Conservation (phyloP, 2,329 filamentous ascomycete species). For the Aureobasidium lini region DNA sequence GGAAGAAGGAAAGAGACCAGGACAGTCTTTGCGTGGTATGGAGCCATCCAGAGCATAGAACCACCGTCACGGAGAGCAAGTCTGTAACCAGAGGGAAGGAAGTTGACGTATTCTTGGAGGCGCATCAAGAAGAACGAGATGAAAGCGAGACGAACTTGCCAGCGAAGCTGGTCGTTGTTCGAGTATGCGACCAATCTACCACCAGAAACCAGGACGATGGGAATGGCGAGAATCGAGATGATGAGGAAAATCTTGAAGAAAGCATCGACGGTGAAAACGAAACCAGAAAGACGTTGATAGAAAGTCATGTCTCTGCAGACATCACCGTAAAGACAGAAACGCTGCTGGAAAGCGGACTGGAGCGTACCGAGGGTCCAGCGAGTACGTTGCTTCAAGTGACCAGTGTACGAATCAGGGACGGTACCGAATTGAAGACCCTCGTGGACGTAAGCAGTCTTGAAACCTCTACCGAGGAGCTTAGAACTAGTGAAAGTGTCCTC, state of each 20-base stretch:
- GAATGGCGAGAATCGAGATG: constrained; percentile 51
- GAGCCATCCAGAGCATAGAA: constrained; percentile 56
- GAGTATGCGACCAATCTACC: constrained; percentile 52
- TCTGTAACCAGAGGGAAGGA: constrained; percentile 52
- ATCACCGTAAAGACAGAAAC: constrained; percentile 46
- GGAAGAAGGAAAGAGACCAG: constrained; percentile 19
- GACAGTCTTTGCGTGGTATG: constrained; percentile 52
- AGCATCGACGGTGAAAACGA: constrained; percentile 25
- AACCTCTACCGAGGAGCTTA: constrained; percentile 52
- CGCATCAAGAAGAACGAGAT: constrained; percentile 35
- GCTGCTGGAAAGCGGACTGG: constrained; percentile 53
- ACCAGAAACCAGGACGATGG: constrained; percentile 51
- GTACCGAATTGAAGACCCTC: constrained; percentile 55
- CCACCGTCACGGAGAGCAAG: constrained; percentile 50
- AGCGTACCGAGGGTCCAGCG: constrained; percentile 50
- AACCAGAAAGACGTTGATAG: constrained; percentile 44
- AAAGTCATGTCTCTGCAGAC: constrained; percentile 44
- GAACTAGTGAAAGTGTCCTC: constrained; percentile 56
- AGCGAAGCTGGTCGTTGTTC: constrained; percentile 25
- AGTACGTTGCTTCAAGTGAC: constrained; percentile 51
- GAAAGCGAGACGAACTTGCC: constrained; percentile 13
- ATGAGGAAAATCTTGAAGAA: constrained; percentile 50
- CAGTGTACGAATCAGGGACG: constrained; percentile 49
- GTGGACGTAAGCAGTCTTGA: constrained; percentile 54
- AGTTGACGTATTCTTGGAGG: constrained; percentile 54